A percentile compares a stretch with the other conserved stretches of the same genome.
These are phyloP conservation scores for Capsicum rhomboideum DNA, from an alignment of 257 asterid genomes.

Conservation along the genomic window DNA sequence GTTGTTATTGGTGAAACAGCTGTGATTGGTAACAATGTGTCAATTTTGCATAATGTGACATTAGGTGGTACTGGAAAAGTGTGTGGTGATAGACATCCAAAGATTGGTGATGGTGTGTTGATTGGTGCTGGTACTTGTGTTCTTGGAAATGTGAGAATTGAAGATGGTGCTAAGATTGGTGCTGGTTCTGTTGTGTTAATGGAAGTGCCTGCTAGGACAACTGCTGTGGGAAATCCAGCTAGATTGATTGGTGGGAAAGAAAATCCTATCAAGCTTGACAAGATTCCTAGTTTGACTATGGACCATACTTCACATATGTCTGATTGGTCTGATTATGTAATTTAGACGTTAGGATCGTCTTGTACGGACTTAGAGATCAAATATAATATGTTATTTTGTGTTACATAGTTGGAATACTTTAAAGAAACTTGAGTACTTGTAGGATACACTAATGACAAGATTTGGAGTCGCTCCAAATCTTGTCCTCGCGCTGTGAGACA, in stretches of 20 bases:
- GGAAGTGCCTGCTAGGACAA: slow-evolving; percentile 71
- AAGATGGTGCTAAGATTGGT: slow-evolving; percentile 84
- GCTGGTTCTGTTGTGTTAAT: slow-evolving; percentile 88
- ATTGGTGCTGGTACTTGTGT: slow-evolving; percentile 94
- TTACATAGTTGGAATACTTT: neutral
- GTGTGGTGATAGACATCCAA: slow-evolving; percentile 79
- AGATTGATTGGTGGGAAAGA: slow-evolving; percentile 73
- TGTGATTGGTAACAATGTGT: slow-evolving; percentile 72
- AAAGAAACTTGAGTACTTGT: neutral
- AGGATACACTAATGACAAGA: neutral
- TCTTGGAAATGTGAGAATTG: slow-evolving; percentile 71
- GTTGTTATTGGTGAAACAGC: slow-evolving; percentile 84
- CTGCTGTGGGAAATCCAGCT: slow-evolving; percentile 93
- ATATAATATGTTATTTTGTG: neutral
- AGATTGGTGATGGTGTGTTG: slow-evolving; percentile 79
- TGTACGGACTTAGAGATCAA: neutral
- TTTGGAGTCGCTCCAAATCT: neutral
- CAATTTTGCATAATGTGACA: slow-evolving; percentile 84
- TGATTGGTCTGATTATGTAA: slow-evolving; percentile 83
- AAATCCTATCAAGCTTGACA: slow-evolving; percentile 61
- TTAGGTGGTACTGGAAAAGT: slow-evolving; percentile 88
- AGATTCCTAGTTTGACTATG: slow-evolving; percentile 75
- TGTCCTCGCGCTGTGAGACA: neutral
- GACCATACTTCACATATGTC: slow-evolving; percentile 69
- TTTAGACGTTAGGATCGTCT: slow-evolving; percentile 6